phyloP scores from a whole-genome alignment of 2,329 filamentous ascomycete genomes.

The Dactylellina cionopaga region DNA sequence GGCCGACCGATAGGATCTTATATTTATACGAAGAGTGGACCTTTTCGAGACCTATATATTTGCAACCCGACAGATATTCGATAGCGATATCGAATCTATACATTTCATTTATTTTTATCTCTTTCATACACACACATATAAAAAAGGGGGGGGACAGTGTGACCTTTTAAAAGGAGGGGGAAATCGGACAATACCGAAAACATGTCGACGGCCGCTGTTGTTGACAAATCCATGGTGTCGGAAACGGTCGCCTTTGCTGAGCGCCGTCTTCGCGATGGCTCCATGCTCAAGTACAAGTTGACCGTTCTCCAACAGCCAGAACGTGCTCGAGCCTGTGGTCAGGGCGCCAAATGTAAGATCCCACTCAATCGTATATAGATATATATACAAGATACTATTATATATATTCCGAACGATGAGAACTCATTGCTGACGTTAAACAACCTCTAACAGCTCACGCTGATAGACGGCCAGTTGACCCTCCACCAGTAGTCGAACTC shows the following conservation, averaged over 20 bases:
- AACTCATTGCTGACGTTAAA: no score
- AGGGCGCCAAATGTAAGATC: constrained; percentile 87
- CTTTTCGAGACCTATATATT: constrained; percentile 52
- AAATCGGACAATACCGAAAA: not conserved
- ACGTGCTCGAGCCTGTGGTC: constrained; percentile 92
- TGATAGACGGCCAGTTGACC: constrained; percentile 91
- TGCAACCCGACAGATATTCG: no score
- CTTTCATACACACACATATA: not conserved
- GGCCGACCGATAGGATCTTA: constrained; percentile 10
- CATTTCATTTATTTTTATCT: no score
- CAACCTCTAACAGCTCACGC: constrained; percentile 76
- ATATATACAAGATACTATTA: not conserved
- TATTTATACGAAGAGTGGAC: constrained; percentile 47
- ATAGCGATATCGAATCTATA: no score
- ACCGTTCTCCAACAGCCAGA: constrained; percentile 93
- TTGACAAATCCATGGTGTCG: constrained; percentile 48
- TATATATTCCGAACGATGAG: not conserved
- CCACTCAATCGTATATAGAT: constrained; percentile 28
- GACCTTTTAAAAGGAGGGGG: no score
- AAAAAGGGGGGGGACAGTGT: no score
- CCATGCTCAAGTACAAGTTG: constrained; percentile 81
- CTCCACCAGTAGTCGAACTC: constrained; percentile 91
- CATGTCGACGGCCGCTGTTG: constrained; percentile 28
- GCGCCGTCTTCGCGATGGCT: constrained; percentile 67
- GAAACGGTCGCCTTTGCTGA: constrained; percentile 52